Evolutionary conservation across 257 asterid species (phyloP), one percentile per base, ranked within the genome.

Genomic region (Solanum clarkiae): DNA sequence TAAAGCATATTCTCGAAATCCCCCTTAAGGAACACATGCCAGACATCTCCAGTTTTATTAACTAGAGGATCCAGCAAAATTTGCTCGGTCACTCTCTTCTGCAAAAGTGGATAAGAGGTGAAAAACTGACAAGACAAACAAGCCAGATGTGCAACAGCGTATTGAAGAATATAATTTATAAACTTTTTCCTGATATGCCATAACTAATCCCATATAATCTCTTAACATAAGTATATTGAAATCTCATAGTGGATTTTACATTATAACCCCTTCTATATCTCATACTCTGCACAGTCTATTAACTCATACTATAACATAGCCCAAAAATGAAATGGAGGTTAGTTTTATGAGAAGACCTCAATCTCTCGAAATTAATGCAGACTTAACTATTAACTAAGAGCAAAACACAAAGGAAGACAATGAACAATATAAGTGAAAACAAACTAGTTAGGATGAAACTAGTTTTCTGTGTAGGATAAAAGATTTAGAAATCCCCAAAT

Each of bases 21-120:
- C n/a, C 98, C 99, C 92, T 91, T 92, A 88, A 97, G 84, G 86
- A 94, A 92, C 45, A 94, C 93, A 74, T 97, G 99, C 99, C 99
- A 97, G 57, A 95, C 95, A 85, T 94, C 99, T 87, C 99, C 99
- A 26, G 99, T 97, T 91, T 84, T 97, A 85, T 97, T 94, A 60
- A 86, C 93, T 82, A 89, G 70, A 22, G 97, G 98, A 91, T 91
- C 89, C 69, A 96, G 87, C 83, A 71, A 83, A 66, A 95, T 94
- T 90, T 95, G 90, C 91, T 93, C 94, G 13, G 92, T 90, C 92
- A 95, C 98, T 86, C 92, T 95, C 86, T 92, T 91, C 99, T 96
- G 97, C 90, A 90, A 57, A 66, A 81, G 74, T 44, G 54, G 82
- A 80, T 14, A 60, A 32, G 47, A 42, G 24, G 51, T 80, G 53